Evolutionary conservation across 2,329 filamentous ascomycete genomes (phyloP).

Genomic region (Alternaria brassicicola): DNA sequence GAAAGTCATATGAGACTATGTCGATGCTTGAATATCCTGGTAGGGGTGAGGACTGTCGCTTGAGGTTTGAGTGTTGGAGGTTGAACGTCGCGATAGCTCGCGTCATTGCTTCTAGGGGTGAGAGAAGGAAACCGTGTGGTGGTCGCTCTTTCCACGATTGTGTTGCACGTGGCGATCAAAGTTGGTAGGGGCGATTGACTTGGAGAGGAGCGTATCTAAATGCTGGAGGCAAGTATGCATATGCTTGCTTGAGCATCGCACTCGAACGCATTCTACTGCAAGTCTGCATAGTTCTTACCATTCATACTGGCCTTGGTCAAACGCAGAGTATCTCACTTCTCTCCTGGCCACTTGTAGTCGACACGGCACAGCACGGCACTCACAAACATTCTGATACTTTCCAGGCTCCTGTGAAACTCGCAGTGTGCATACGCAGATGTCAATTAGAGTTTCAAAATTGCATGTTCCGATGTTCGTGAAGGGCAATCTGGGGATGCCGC

Average conservation of each 20-base stretch:
- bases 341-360: neutral
- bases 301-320: neutral
- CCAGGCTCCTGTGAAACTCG: neutral
- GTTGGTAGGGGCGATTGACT: neutral
- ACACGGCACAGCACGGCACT: neutral
- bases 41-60: constrained; percentile 32
- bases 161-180: neutral
- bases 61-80: constrained; percentile 28
- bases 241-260: neutral
- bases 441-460: neutral
- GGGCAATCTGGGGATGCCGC: neutral
- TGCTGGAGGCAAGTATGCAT: neutral
- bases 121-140: constrained; percentile 13
- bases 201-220: neutral
- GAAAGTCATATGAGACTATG: constrained; percentile 49
- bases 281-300: neutral
- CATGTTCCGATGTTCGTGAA: neutral
- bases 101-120: neutral
- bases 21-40: constrained; percentile 47
- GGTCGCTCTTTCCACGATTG: constrained; percentile 10
- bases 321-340: neutral
- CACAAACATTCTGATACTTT: neutral
- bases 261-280: neutral
- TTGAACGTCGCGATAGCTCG: constrained; percentile 8
- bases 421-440: neutral